A percentile compares a stretch with the other conserved stretches of the same genome.
Evolutionary conservation across 192 early-diverging fungal genomes (phyloP).

Genomic region (Dimargaris cristalligena): DNA sequence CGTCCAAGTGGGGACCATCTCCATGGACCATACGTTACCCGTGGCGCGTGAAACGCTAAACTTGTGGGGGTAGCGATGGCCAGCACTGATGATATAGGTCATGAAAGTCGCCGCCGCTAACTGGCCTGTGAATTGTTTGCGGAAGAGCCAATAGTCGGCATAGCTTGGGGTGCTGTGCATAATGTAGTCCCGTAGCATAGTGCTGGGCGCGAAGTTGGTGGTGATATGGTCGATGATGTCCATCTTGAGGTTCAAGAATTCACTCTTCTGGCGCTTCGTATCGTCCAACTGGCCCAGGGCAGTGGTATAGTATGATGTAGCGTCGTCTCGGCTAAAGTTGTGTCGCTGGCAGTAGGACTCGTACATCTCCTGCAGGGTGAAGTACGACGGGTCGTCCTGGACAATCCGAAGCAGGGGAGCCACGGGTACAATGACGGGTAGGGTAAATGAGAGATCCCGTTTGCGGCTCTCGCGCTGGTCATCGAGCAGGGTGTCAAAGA

Average conservation of each 20-base stretch:
- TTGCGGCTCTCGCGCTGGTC: constrained; percentile 64
- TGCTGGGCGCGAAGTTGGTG: constrained; percentile 65
- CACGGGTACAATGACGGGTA: constrained; percentile 84
- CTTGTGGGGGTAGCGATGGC: constrained; percentile 75
- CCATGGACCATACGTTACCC: constrained; percentile 75
- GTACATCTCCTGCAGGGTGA: constrained; percentile 83
- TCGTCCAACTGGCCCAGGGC: constrained; percentile 31
- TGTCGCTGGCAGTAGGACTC: constrained; percentile 63
- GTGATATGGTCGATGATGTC: constrained; percentile 81
- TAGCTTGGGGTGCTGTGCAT: constrained; percentile 49
- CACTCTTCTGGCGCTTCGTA: constrained; percentile 32
- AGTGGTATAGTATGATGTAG: constrained; percentile 62
- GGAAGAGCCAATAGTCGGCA: constrained; percentile 82
- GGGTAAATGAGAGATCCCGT: constrained; percentile 60
- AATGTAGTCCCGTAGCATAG: constrained; percentile 75
- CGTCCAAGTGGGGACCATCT: constrained; percentile 48
- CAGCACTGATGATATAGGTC: constrained; percentile 78
- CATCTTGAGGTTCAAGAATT: constrained; percentile 58
- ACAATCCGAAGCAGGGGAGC: constrained; percentile 85
- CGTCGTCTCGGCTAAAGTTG: constrained; percentile 73
- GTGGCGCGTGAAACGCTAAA: constrained; percentile 68
- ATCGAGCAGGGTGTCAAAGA: constrained; percentile 76
- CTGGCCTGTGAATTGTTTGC: constrained; percentile 88
- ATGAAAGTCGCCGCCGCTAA: constrained; percentile 78
- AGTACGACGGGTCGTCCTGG: constrained; percentile 78